These are phyloP conservation scores for Quercus tomentella DNA, from an alignment of 331 rosid species.

Conservation along the genomic window DNA sequence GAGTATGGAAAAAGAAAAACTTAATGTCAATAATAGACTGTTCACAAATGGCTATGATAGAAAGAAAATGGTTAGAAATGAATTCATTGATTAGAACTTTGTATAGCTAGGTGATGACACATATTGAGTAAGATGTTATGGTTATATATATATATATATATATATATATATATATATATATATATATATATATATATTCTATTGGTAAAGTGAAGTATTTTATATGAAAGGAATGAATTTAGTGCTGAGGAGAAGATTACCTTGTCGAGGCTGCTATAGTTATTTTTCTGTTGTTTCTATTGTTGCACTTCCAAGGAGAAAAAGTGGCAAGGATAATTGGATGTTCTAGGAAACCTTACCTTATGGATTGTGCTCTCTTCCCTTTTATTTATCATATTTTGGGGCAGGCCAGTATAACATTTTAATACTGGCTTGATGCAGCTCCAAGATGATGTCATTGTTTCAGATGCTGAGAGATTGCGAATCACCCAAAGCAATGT, in stretches of 20 bases:
- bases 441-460: conserved; percentile 97
- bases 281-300: background rate
- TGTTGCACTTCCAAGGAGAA: background rate
- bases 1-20: too few relatives aligned
- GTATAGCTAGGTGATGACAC: background rate
- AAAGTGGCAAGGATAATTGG: background rate
- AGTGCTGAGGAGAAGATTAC: background rate
- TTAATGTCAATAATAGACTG: too few relatives aligned
- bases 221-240: background rate
- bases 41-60: background rate
- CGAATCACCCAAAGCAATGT: conserved; percentile 92
- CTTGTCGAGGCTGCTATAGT: background rate
- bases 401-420: background rate
- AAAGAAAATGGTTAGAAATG: background rate
- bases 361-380: background rate
- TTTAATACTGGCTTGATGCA: conserved; percentile 31
- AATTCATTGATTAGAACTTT: background rate
- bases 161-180: too few relatives aligned
- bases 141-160: too few relatives aligned
- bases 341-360: background rate
- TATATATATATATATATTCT: too few relatives aligned
- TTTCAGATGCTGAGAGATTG: conserved; percentile 89
- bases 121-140: background rate
- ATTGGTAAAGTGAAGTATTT: background rate
- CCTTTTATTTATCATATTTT: background rate